Evolutionary conservation across 768 basidiomycete species (phyloP).

Genomic region (Leccinum subgranulosum): DNA sequence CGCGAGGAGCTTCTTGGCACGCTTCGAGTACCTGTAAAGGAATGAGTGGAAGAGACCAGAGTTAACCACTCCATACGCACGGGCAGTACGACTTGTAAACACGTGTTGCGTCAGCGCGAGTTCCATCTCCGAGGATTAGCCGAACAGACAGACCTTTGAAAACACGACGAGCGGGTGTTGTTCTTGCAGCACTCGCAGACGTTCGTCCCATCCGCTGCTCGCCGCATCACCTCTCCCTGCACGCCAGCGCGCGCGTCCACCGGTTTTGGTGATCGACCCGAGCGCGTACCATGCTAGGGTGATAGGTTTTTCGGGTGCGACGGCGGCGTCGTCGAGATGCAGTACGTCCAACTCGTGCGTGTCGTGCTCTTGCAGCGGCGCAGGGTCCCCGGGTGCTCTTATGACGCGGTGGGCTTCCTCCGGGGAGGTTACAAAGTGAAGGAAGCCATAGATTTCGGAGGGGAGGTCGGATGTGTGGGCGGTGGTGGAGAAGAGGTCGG

Average conservation of each 20-base stretch:
- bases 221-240: background rate
- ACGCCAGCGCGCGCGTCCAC: background rate
- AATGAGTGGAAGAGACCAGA: background rate
- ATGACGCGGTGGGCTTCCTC: constrained; percentile 21
- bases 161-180: constrained; percentile 71
- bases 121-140: background rate
- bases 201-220: constrained; percentile 28
- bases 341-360: background rate
- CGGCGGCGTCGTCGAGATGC: constrained; percentile 27
- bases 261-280: constrained; percentile 23
- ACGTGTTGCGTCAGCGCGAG: background rate
- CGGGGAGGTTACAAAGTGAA: constrained; percentile 56
- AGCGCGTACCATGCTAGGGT: constrained; percentile 55
- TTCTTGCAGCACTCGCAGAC: constrained; percentile 41
- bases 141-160: constrained; percentile 59
- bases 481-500: constrained; percentile 36
- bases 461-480: constrained; percentile 38
- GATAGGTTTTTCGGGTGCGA: constrained; percentile 49
- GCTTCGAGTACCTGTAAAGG: constrained; percentile 24
- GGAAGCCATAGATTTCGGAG: constrained; percentile 68
- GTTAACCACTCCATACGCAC: constrained; percentile 32
- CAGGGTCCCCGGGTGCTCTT: constrained; percentile 16
- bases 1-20: constrained; percentile 47
- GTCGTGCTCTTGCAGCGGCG: background rate
- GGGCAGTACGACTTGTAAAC: constrained; percentile 63